A percentile compares a stretch with the other conserved stretches of the same genome.
Conservation (phyloP, 164 flowering plant genomes). For the Akebia trifoliata region DNA sequence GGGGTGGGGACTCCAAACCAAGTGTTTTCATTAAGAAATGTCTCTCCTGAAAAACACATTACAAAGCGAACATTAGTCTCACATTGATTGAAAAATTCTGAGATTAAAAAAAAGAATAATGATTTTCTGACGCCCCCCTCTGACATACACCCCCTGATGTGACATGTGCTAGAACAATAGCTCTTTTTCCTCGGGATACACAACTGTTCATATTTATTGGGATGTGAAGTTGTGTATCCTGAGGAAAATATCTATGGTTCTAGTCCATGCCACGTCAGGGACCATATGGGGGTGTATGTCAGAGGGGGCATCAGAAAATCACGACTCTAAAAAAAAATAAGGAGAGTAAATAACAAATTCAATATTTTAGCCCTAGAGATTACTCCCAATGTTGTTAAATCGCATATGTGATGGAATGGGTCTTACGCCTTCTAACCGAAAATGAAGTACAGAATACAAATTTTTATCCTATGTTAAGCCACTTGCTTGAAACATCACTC, state of each 20-base stretch:
- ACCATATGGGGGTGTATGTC: too few species aligned
- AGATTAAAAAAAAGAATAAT: neutral
- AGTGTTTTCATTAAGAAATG: constrained; percentile 70
- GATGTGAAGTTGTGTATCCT: too few species aligned
- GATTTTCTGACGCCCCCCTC: too few species aligned
- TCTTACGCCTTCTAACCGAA: neutral
- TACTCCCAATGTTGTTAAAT: neutral
- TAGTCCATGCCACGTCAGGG: too few species aligned
- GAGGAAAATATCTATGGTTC: too few species aligned
- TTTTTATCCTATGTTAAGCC: neutral
- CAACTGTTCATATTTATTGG: too few species aligned
- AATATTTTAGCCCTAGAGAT: neutral
- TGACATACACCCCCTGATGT: too few species aligned
- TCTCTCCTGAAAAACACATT: constrained; percentile 62
- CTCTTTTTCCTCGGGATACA: too few species aligned
- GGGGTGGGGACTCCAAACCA: constrained; percentile 59
- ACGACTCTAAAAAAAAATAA: neutral
- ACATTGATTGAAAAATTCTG: neutral
- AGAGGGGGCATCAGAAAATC: too few species aligned
- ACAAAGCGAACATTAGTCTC: constrained; percentile 16
- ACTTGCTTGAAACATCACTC: neutral
- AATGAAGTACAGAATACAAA: neutral
- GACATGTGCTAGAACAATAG: too few species aligned
- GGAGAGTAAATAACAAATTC: neutral
- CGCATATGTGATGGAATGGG: neutral